Evolutionary conservation across 495 filamentous ascomycete species (phyloP), one percentile per base, ranked within the genome.

Genomic region (Penicillium egyptiacum): DNA sequence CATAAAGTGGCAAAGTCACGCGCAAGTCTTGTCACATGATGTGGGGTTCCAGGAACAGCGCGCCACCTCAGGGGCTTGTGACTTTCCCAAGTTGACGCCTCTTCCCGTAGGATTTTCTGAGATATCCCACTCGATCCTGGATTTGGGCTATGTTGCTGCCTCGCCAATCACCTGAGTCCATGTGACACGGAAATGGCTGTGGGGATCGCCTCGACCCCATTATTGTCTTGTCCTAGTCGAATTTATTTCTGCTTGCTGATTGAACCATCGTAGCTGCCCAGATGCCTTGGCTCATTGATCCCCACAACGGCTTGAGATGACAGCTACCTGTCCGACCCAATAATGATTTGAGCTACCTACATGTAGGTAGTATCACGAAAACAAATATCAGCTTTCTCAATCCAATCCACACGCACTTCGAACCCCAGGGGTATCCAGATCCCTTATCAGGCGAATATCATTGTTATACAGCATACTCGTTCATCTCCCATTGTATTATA

Each of bases 1-100:
- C 53, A 55, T 41, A 57, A 45, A 39, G 62, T 65, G 65, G 59
- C 55, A 31, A 63, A 60, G 55, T 67, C 62, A 65, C 62, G 62
- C 59, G 65, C 41, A 47, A 47, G 41, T 25, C 47, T 11, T 7
- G 53, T 66, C 63, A 68, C 65, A 63, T 68, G 65, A 68, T 56
- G 44, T 48, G 37, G 50, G 50, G 39, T 43, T 41, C 37, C 44
- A 54, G 57, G 58, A 57, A 57, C 61, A 37, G 53, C 50, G 49
- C 49, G 49, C 50, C 35, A 42, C 62, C 42, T 59, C 62, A 59
- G 51, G 56, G 56, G 52, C 58, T 50, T 52, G 56, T 62, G 62
- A 62, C 31, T 50, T 42, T 53, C 54, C 58, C 58, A 35, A 53
- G 49, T 48, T 52, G 45, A 26, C 55, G 51, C 14, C 25, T 40